These are phyloP conservation scores for Scedosporium boydii DNA, from an alignment of 2,329 filamentous ascomycete species.

Conservation along the genomic window DNA sequence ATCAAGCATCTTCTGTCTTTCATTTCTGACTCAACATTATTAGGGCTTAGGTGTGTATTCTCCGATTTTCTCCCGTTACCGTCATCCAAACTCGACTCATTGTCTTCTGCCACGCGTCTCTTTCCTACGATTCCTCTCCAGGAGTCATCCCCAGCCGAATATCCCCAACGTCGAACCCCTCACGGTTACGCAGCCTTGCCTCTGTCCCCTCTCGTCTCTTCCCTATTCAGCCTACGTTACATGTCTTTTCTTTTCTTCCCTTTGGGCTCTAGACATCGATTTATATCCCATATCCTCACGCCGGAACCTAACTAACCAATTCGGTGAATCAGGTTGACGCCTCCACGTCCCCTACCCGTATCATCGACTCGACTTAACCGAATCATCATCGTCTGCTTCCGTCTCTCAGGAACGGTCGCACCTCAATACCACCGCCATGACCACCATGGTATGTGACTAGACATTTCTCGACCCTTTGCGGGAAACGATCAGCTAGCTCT, in stretches of 20 bases:
- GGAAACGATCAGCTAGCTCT: not conserved
- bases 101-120: not conserved
- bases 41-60: not conserved
- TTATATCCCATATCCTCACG: not conserved
- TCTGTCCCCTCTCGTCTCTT: not conserved
- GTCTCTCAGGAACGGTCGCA: constrained; percentile 10
- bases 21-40: constrained; percentile 12
- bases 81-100: not conserved
- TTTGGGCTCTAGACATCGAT: not conserved
- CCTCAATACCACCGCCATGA: constrained; percentile 27
- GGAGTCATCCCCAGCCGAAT: not conserved
- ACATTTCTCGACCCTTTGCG: not conserved
- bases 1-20: constrained; percentile 11
- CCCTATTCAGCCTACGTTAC: not conserved
- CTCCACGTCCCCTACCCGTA: constrained; percentile 6
- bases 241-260: not conserved
- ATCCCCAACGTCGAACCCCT: not conserved
- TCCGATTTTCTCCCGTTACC: not conserved
- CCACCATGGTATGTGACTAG: constrained; percentile 37
- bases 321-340: not conserved
- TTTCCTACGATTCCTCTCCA: not conserved
- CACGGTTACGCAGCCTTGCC: not conserved
- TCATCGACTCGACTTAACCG: constrained; percentile 13
- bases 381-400: constrained; percentile 10
- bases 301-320: not conserved